Conservation (phyloP, 169 alveolate species). For the Eimeria tenella region DNA sequence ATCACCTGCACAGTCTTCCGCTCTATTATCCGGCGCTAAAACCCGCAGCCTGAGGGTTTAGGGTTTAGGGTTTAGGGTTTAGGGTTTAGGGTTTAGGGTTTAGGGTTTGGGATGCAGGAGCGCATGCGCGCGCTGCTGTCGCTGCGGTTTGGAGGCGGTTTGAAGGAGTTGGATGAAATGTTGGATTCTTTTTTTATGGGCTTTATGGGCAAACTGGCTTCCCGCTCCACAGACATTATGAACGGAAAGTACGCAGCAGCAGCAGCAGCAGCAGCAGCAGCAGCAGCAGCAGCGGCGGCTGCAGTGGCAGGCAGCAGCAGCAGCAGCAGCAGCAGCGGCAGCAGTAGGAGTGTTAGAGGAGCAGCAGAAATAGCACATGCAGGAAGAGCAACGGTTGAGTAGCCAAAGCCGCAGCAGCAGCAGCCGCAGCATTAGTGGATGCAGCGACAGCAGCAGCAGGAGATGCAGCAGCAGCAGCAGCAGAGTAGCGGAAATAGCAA, state of each 20-base stretch:
- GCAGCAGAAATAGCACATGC: not conserved
- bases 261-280: not conserved
- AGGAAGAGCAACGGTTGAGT: not conserved
- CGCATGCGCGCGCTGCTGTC: not conserved
- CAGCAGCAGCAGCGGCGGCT: not conserved
- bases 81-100: slow-evolving; percentile 27
- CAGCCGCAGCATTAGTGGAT: not conserved
- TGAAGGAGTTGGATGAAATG: slow-evolving; percentile 27
- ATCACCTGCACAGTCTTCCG: too few species aligned
- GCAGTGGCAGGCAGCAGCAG: not conserved
- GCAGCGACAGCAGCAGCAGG: not conserved
- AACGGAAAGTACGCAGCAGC: slow-evolving; percentile 34
- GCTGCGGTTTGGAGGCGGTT: not conserved
- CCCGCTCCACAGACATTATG: slow-evolving; percentile 67
- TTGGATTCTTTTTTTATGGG: slow-evolving; percentile 50
- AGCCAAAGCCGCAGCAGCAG: not conserved
- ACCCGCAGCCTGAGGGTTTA: not conserved
- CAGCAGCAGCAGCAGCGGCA: slow-evolving; percentile 3
- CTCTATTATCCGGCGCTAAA: too few species aligned
- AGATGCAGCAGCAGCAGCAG: too few species aligned
- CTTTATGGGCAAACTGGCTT: slow-evolving; percentile 56
- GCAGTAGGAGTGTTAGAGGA: not conserved
- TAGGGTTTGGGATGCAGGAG: slow-evolving; percentile 30
- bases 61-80: not conserved
- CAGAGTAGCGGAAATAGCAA: too few species aligned